Conservation (phyloP, 108 stramenopile species). For the Skeletonema marinoi region DNA sequence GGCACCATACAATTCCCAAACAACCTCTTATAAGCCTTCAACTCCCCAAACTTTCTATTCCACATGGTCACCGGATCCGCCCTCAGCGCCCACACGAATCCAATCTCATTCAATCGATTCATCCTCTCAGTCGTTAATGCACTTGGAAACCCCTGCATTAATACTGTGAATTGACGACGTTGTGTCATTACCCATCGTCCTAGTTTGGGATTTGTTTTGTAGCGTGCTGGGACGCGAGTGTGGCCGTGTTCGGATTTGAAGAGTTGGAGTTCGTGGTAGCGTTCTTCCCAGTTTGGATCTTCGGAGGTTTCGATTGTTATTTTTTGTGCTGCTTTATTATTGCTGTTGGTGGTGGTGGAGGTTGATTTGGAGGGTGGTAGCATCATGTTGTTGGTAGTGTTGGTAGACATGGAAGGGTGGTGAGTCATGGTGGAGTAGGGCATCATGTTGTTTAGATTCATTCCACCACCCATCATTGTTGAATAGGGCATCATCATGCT, state of each 20-base stretch:
- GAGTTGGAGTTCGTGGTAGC: background rate
- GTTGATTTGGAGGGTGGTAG: too few species aligned
- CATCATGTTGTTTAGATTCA: background rate
- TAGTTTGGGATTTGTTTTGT: background rate
- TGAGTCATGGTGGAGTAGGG: background rate
- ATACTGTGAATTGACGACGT: constrained; percentile 4
- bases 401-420: too few species aligned
- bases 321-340: background rate
- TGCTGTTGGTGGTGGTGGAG: background rate
- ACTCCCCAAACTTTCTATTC: constrained; percentile 54
- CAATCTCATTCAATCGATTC: constrained; percentile 44
- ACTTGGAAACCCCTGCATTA: constrained; percentile 8
- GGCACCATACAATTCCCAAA: constrained; percentile 59
- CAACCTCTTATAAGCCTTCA: constrained; percentile 39
- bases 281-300: constrained; percentile 4
- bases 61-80: constrained; percentile 59
- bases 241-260: constrained; percentile 9
- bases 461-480: background rate
- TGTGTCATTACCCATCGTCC: constrained; percentile 12
- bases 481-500: background rate
- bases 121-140: constrained; percentile 40
- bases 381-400: background rate
- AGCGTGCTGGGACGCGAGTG: background rate
- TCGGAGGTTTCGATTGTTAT: background rate
- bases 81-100: constrained; percentile 61